Evolutionary conservation across 2,329 filamentous ascomycete species (phyloP).

Genomic region (Curvularia eragrostidis): DNA sequence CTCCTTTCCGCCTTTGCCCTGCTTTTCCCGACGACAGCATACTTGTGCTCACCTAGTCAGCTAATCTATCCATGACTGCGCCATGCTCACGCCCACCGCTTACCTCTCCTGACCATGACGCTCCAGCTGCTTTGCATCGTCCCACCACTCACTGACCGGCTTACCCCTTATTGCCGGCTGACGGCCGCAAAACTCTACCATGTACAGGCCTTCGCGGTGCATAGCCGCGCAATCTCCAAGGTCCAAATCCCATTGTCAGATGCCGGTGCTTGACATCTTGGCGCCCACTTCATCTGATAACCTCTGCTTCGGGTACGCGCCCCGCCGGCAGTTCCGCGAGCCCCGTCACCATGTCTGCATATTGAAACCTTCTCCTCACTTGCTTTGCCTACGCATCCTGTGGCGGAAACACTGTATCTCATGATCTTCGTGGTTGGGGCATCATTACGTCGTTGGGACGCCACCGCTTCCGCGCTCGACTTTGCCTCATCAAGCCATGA

Average conservation of each 20-base stretch:
- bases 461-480: constrained; percentile 1
- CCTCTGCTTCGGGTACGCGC: not conserved
- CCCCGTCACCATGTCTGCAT: not conserved
- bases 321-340: constrained; percentile 1
- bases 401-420: not conserved
- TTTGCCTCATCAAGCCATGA: not conserved
- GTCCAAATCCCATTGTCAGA: constrained; percentile 6
- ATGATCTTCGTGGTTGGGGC: not conserved
- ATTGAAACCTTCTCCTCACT: constrained; percentile 3
- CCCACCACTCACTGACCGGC: constrained; percentile 3
- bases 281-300: constrained; percentile 22
- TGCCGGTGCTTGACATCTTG: constrained; percentile 9
- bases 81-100: not conserved
- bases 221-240: constrained; percentile 10
- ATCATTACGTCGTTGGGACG: constrained; percentile 14
- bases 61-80: not conserved
- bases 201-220: constrained; percentile 8
- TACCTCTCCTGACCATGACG: constrained; percentile 7
- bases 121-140: constrained; percentile 1
- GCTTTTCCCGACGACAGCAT: constrained; percentile 14
- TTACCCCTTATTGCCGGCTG: not conserved
- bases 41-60: not conserved
- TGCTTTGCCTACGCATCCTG: not conserved
- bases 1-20: constrained; percentile 7
- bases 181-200: not conserved